Evolutionary conservation across 164 flowering plant species (phyloP).

Genomic region (Dillenia suffruticosa): DNA sequence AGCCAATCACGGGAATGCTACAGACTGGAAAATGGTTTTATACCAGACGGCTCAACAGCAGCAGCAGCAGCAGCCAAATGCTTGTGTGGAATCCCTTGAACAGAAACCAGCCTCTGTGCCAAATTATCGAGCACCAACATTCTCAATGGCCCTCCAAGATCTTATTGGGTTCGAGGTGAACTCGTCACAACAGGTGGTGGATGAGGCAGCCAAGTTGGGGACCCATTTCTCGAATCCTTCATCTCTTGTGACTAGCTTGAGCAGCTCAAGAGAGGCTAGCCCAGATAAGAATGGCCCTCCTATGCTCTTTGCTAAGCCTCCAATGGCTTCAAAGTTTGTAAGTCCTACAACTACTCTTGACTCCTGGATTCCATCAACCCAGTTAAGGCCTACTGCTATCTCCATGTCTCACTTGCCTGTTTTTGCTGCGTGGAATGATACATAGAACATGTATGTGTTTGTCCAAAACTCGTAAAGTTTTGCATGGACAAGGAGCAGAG

Average conservation of each 20-base stretch:
- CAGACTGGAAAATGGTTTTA: conserved; percentile 48
- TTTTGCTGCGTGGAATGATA: conserved; percentile 79
- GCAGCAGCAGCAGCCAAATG: conserved; percentile 10
- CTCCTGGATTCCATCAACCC: conserved; percentile 56
- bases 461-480: conserved; percentile 11
- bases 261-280: conserved; percentile 70
- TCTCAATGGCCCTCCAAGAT: conserved; percentile 43
- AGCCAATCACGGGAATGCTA: conserved; percentile 17
- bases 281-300: conserved; percentile 46
- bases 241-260: conserved; percentile 60
- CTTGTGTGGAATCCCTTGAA: conserved; percentile 23
- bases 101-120: conserved; percentile 20
- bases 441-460: conserved; percentile 14
- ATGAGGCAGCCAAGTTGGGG: conserved; percentile 26
- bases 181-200: conserved; percentile 20
- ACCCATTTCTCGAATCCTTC: conserved; percentile 51
- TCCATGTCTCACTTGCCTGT: conserved; percentile 66
- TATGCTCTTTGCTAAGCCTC: conserved; percentile 35
- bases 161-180: conserved; percentile 38
- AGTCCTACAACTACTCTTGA: conserved; percentile 14
- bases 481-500: conserved; percentile 24
- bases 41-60: conserved; percentile 22
- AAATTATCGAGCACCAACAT: conserved; percentile 20
- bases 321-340: conserved; percentile 25
- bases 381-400: conserved; percentile 38